Conservation (phyloP, 2,329 filamentous ascomycete species). For the Aspergillus ibericus region DNA sequence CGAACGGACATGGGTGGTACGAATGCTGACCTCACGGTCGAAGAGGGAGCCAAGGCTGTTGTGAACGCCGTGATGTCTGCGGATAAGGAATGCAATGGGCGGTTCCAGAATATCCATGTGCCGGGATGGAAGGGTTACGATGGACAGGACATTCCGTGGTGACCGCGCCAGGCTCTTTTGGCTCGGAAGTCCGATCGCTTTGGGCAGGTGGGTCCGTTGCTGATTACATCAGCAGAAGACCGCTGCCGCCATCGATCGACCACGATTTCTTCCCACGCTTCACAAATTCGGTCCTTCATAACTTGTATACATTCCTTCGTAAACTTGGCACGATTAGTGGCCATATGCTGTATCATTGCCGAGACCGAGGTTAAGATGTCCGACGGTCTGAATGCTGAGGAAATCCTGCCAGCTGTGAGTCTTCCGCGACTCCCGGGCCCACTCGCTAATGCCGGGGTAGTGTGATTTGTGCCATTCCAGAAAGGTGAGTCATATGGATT, state of each 20-base stretch:
- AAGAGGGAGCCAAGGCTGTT: slow-evolving; percentile 3
- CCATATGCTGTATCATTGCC: too few species aligned
- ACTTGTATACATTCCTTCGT: too few species aligned
- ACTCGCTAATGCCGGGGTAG: too few species aligned
- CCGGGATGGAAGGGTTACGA: slow-evolving; percentile 9
- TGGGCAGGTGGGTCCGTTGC: neutral
- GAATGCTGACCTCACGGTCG: slow-evolving; percentile 10
- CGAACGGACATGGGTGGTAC: slow-evolving; percentile 12
- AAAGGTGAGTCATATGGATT: slow-evolving; percentile 15
- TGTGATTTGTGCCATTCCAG: slow-evolving; percentile 21
- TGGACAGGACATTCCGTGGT: slow-evolving; percentile 4
- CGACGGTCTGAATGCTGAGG: too few species aligned
- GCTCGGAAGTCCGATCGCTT: too few species aligned
- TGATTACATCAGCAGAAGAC: neutral
- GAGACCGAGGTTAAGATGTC: too few species aligned
- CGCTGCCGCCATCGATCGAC: too few species aligned
- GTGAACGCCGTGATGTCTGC: neutral
- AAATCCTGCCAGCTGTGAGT: too few species aligned
- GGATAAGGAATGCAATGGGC: neutral
- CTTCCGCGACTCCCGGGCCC: too few species aligned
- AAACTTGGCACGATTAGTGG: too few species aligned
- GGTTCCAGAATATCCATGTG: slow-evolving; percentile 7
- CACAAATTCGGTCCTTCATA: too few species aligned
- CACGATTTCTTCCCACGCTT: too few species aligned
- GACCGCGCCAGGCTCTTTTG: neutral